Evolutionary conservation across 1,284 basidiomycete species (phyloP).

Genomic region (Ustilago esculenta): DNA sequence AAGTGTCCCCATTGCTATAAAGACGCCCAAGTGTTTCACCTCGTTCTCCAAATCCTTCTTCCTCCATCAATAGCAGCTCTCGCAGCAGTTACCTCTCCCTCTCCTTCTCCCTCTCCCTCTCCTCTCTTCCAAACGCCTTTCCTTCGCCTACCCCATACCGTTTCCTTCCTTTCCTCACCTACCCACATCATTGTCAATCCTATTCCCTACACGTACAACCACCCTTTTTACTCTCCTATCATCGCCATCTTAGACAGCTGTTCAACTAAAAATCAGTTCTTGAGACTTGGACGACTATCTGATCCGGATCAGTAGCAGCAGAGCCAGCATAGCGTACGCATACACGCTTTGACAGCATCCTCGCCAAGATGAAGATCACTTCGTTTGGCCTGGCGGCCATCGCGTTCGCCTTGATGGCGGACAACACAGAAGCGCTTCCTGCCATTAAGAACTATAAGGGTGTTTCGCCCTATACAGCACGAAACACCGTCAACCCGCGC

Average conservation of each 20-base stretch:
- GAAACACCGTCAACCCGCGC: constrained; percentile 18
- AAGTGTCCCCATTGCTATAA: constrained; percentile 19
- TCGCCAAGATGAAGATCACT: constrained; percentile 40
- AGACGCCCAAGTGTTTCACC: constrained; percentile 6
- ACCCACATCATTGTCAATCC: not conserved
- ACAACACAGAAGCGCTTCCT: constrained; percentile 42
- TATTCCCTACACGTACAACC: not conserved
- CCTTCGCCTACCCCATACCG: too few species aligned
- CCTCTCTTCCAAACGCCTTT: constrained; percentile 2
- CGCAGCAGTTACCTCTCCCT: constrained; percentile 15
- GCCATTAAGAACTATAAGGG: constrained; percentile 44
- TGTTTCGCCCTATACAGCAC: constrained; percentile 38
- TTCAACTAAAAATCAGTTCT: too few species aligned
- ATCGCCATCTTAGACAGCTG: too few species aligned
- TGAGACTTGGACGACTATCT: not conserved
- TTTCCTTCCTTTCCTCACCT: too few species aligned
- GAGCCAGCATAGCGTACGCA: not conserved
- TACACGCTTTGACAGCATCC: not conserved
- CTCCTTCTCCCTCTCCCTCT: constrained; percentile 11
- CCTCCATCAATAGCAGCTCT: constrained; percentile 38
- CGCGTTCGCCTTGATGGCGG: constrained; percentile 41
- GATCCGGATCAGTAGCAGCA: constrained; percentile 11
- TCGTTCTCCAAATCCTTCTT: constrained; percentile 13
- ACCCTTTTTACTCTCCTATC: not conserved
- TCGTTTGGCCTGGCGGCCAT: constrained; percentile 44